Evolutionary conservation across 2,329 filamentous ascomycete genomes (phyloP).

Genomic region (Talaromyces sp.): DNA sequence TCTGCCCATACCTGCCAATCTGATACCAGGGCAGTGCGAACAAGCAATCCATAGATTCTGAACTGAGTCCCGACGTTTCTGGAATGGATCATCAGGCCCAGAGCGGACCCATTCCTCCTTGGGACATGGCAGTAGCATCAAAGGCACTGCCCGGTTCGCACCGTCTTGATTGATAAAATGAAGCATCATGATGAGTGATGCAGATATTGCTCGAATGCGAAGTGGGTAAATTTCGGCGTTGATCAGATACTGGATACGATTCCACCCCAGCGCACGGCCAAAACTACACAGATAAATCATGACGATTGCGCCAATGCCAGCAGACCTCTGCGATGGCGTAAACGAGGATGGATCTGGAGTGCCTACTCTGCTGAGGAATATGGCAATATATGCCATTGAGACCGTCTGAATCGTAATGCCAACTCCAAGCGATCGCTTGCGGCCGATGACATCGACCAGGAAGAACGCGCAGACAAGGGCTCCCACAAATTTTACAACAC

Average conservation of each 20-base stretch:
- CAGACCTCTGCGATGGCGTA: conserved; percentile 50
- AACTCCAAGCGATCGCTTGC: not conserved
- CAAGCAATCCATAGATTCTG: conserved; percentile 65
- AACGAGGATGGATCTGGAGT: conserved; percentile 34
- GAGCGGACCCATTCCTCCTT: conserved; percentile 45
- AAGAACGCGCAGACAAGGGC: conserved; percentile 22
- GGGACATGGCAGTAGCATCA: conserved; percentile 63
- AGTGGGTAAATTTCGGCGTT: conserved; percentile 76
- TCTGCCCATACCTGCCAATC: conserved; percentile 56
- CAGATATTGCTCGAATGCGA: conserved; percentile 68
- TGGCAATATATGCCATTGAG: not conserved
- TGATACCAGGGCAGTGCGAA: conserved; percentile 73
- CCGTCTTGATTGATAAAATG: conserved; percentile 80
- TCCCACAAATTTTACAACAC: conserved; percentile 22
- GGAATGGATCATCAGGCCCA: not conserved
- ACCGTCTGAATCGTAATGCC: not conserved
- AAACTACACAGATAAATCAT: conserved; percentile 73
- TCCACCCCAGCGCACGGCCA: conserved; percentile 60
- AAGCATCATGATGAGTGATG: conserved; percentile 71
- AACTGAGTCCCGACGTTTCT: conserved; percentile 46
- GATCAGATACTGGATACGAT: conserved; percentile 74
- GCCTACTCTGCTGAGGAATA: conserved; percentile 31
- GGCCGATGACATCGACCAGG: conserved; percentile 24
- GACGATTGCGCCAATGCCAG: conserved; percentile 66
- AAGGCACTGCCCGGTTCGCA: conserved; percentile 70